Evolutionary conservation across 495 filamentous ascomycete genomes (phyloP), one percentile per base, ranked within the genome.

Genomic region (Hypomontagnella monticulosa): DNA sequence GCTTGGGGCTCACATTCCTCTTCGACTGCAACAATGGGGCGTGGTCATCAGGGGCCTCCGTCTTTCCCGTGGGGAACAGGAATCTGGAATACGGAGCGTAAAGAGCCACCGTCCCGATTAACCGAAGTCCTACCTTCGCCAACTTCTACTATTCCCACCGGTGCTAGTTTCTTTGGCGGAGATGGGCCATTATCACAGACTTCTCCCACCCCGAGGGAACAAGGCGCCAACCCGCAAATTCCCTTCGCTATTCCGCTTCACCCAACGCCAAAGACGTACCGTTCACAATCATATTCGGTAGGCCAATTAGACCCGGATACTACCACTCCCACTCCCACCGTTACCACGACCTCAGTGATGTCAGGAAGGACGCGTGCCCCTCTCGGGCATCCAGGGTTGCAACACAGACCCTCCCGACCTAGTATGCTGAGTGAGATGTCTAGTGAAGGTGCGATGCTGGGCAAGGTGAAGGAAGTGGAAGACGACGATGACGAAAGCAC

Each of bases 241-340:
- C 93, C 93, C 11, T 96, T 97, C 61, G 85, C 91, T 4, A 97
- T 97, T 59, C 93, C 93, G 3, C 80, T 97, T 11, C 91, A 97
- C 61, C 93, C 93, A 3, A 95, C 93, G 0, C 91, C 90, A 8
- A 95, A 97, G 71, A 94, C 91, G 1, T 96, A 96, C 70, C 90
- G 95, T 30, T 99, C 95, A 11, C 92, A 96, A 78, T 99, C 95
- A 4, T 98, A 97, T 74, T 97, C 94, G 1, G 93, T 97, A 23
- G 95, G 95, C 19, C 95, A 99, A 73, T 76, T 91, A 61, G 93
- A 97, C 19, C 84, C 88, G 5, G 92, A 96, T 63, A 72, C 84
- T 12, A 78, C 78, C 53, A 78, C 83, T 61, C 64, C 78, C 53
- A 78, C 83, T 61, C 64, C 80, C 37, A 73, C 80, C 14, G 71